These are phyloP conservation scores for Stramenopiles sp. DNA, from an alignment of 352 stramenopile genomes.

Conservation along the genomic window DNA sequence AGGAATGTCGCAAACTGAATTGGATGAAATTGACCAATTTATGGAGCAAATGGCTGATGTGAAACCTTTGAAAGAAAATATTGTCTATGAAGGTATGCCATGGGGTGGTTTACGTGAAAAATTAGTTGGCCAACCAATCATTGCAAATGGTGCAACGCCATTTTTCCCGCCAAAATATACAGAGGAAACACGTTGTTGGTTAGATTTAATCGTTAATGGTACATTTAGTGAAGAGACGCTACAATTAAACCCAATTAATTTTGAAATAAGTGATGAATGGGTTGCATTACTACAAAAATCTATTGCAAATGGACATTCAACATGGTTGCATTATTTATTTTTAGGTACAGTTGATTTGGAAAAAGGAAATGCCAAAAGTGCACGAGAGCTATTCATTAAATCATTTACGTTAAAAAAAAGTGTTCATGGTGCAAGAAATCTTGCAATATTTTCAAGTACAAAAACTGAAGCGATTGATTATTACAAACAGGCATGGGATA, in stretches of 20 bases:
- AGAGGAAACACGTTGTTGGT: slow-evolving; percentile 11
- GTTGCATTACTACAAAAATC: slow-evolving; percentile 9
- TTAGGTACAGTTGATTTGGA: slow-evolving; percentile 11
- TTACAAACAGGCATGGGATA: slow-evolving; percentile 11
- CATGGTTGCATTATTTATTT: slow-evolving; percentile 14
- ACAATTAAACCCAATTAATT: slow-evolving; percentile 6
- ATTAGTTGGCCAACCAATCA: slow-evolving; percentile 10
- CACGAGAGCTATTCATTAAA: not conserved
- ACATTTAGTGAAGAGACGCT: slow-evolving; percentile 14
- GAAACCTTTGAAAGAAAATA: not conserved
- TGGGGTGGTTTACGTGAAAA: slow-evolving; percentile 15
- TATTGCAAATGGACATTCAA: slow-evolving; percentile 8
- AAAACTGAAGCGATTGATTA: slow-evolving; percentile 10
- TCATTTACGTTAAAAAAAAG: slow-evolving; percentile 10
- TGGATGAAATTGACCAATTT: slow-evolving; percentile 12
- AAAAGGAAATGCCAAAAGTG: slow-evolving; percentile 8
- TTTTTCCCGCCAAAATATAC: not conserved
- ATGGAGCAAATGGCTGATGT: slow-evolving; percentile 11
- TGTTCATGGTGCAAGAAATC: slow-evolving; percentile 10
- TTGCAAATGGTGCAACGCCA: not conserved
- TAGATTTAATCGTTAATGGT: slow-evolving; percentile 11
- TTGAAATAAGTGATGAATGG: slow-evolving; percentile 16
- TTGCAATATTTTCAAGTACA: slow-evolving; percentile 11
- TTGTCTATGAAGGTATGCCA: slow-evolving; percentile 13
- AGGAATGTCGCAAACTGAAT: slow-evolving; percentile 8